Evolutionary conservation across 192 early-diverging fungal genomes (phyloP).

Genomic region (Oehlia diaphana): DNA sequence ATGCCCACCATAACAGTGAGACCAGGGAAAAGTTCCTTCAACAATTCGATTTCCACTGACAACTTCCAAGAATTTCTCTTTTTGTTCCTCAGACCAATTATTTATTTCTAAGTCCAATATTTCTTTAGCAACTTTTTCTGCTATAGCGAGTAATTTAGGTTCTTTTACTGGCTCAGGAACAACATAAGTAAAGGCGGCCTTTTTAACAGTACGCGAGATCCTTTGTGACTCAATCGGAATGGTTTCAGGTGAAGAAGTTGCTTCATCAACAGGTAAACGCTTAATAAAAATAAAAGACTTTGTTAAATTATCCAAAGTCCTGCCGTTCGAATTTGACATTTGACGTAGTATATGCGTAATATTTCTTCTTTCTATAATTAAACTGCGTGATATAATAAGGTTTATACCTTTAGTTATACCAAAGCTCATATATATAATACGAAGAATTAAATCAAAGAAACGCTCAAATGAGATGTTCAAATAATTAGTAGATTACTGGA

Average conservation of each 20-base stretch:
- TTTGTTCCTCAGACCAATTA: not conserved
- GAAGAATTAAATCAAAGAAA: too few relatives aligned
- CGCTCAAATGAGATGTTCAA: too few relatives aligned
- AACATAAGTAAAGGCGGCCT: not conserved
- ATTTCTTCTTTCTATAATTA: not conserved
- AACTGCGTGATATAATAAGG: not conserved
- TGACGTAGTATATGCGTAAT: not conserved
- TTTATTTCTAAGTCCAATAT: not conserved
- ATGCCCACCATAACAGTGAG: conserved; percentile 71
- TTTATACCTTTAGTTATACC: not conserved
- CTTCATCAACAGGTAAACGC: not conserved
- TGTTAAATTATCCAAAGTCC: not conserved
- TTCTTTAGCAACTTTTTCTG: not conserved
- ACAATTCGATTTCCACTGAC: not conserved
- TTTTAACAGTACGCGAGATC: not conserved
- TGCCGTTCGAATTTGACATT: not conserved
- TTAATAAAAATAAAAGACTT: not conserved
- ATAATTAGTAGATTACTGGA: too few relatives aligned
- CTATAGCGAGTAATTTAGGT: not conserved
- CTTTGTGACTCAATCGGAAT: not conserved
- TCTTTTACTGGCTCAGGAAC: not conserved
- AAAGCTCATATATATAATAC: too few relatives aligned
- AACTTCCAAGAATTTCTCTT: not conserved
- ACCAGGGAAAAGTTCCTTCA: conserved; percentile 47
- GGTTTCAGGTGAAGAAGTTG: not conserved